A percentile compares a stretch with the other conserved stretches of the same genome.
phyloP scores from a whole-genome alignment of 352 stramenopile species.

The Phytophthora meadii region DNA sequence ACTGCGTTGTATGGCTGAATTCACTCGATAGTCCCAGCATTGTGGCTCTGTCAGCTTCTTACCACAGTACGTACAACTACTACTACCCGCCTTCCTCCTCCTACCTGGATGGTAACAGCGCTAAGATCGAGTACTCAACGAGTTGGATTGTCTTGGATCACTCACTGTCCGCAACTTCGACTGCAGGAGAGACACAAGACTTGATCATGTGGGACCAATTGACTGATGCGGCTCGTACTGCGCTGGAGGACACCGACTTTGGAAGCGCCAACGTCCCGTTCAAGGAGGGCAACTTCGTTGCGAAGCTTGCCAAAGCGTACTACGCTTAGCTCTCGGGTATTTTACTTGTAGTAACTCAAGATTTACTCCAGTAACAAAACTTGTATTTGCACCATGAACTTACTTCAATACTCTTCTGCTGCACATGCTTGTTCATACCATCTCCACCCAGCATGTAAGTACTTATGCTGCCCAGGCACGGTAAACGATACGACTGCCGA shows the following conservation, averaged over 20 bases:
- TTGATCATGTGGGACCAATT: conserved; percentile 25
- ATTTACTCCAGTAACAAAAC: too few relatives aligned
- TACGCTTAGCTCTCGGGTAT: background rate
- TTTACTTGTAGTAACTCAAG: too few relatives aligned
- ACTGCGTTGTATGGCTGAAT: conserved; percentile 44
- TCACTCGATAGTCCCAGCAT: conserved; percentile 2
- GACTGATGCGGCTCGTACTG: conserved; percentile 10
- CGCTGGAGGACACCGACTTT: conserved; percentile 17
- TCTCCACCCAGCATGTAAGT: background rate
- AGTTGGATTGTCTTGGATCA: conserved; percentile 11
- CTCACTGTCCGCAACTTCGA: conserved; percentile 6
- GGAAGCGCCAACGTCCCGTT: conserved; percentile 14
- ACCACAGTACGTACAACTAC: conserved; percentile 6
- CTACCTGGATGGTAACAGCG: too few relatives aligned
- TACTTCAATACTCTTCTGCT: too few relatives aligned
- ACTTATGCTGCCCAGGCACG: conserved; percentile 27
- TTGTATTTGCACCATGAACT: too few relatives aligned
- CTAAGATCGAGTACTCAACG: conserved; percentile 8
- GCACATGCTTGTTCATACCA: background rate
- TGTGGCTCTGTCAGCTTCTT: conserved; percentile 14
- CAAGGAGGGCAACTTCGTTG: conserved; percentile 14
- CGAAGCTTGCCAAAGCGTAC: conserved; percentile 8
- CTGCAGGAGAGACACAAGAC: conserved; percentile 8
- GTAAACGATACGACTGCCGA: conserved; percentile 37
- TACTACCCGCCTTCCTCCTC: conserved; percentile 5